These are phyloP conservation scores for Somion occarium DNA, from an alignment of 1,284 basidiomycete genomes.

Conservation along the genomic window DNA sequence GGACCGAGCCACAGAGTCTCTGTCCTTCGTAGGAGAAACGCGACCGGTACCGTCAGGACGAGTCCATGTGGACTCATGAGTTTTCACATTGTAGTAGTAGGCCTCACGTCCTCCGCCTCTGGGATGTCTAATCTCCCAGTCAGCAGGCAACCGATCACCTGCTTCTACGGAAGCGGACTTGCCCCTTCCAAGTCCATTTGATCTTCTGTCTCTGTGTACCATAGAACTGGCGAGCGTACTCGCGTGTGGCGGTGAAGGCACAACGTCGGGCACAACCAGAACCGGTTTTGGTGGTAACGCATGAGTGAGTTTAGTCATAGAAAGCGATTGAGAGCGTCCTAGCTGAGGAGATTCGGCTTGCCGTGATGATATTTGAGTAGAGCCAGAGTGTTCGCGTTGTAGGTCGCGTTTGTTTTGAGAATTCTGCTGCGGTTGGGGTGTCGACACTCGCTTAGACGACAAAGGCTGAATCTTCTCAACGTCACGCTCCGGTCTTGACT, in stretches of 20 bases:
- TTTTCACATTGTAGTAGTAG: constrained; percentile 61
- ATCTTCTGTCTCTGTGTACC: constrained; percentile 29
- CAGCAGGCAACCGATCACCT: constrained; percentile 43
- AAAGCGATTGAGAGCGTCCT: constrained; percentile 29
- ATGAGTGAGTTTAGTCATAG: constrained; percentile 44
- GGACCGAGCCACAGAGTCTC: constrained; percentile 15
- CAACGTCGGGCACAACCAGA: constrained; percentile 46
- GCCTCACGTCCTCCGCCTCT: constrained; percentile 37
- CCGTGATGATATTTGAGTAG: constrained; percentile 14
- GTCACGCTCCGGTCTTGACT: constrained; percentile 23
- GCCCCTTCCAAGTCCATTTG: constrained; percentile 28
- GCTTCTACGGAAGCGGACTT: constrained; percentile 25
- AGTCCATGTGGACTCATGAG: constrained; percentile 56
- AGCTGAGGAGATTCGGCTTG: constrained; percentile 17
- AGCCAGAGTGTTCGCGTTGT: constrained; percentile 24
- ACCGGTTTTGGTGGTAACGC: constrained; percentile 72
- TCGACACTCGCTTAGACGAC: constrained; percentile 13
- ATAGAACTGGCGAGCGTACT: constrained; percentile 33
- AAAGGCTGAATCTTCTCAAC: constrained; percentile 11
- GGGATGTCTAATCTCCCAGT: constrained; percentile 57
- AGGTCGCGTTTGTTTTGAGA: constrained; percentile 15
- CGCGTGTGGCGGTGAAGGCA: constrained; percentile 55
- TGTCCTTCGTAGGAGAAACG: constrained; percentile 23
- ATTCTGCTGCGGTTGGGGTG: constrained; percentile 9
- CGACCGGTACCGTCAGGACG: constrained; percentile 32